A percentile compares a stretch with the other conserved stretches of the same genome.
Conservation (phyloP, 2,329 filamentous ascomycete genomes). For the Phoma herbarum region DNA sequence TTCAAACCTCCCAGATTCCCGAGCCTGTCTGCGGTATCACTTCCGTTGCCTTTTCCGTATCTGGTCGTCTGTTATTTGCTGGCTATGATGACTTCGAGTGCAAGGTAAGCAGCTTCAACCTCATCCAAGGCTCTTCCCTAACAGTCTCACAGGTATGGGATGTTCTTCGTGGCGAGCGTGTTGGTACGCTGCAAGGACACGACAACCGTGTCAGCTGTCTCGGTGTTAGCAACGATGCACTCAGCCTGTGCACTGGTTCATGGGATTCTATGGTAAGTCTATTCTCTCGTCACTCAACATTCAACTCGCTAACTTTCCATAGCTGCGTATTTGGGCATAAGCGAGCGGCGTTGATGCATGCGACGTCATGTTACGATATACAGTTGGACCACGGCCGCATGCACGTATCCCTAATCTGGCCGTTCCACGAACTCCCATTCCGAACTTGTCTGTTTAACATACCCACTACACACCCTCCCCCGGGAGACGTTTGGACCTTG, state of each 20-base stretch:
- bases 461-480: slow-evolving; percentile 36
- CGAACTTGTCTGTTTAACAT: slow-evolving; percentile 39
- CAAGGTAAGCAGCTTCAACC: slow-evolving; percentile 74
- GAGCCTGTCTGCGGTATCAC: slow-evolving; percentile 98
- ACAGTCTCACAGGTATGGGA: slow-evolving; percentile 84
- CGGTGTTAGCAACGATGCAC: slow-evolving; percentile 98
- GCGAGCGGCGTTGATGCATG: slow-evolving; percentile 30
- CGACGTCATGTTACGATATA: slow-evolving; percentile 46
- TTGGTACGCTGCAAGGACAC: slow-evolving; percentile 94
- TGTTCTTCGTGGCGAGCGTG: slow-evolving; percentile 93
- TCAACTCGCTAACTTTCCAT: slow-evolving; percentile 35
- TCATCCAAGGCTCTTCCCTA: slow-evolving; percentile 16
- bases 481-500: slow-evolving; percentile 34
- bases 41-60: slow-evolving; percentile 97
- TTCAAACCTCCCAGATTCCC: slow-evolving; percentile 74
- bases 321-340: slow-evolving; percentile 64
- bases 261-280: slow-evolving; percentile 96
- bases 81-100: slow-evolving; percentile 99
- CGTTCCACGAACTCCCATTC: slow-evolving; percentile 25
- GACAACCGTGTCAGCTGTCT: slow-evolving; percentile 99
- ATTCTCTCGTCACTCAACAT: neutral
- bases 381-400: slow-evolving; percentile 42
- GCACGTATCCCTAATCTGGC: slow-evolving; percentile 36
- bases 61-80: slow-evolving; percentile 91
- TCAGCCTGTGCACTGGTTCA: slow-evolving; percentile 98